Evolutionary conservation across 768 basidiomycete genomes (phyloP).

Genomic region (Phaffia tasmanica): DNA sequence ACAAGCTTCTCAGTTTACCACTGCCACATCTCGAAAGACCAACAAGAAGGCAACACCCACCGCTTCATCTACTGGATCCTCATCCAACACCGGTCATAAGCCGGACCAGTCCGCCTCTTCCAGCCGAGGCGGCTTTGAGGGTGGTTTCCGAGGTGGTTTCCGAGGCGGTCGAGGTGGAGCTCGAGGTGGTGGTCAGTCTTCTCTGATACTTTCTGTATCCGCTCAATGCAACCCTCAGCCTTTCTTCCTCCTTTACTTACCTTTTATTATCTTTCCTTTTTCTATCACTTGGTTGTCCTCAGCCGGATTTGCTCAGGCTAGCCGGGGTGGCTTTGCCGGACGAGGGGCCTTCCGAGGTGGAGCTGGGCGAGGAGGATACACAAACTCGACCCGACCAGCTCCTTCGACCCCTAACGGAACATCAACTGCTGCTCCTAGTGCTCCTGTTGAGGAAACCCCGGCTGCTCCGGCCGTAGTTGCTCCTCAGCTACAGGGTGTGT

Average conservation of each 20-base stretch:
- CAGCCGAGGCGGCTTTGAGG: constrained; percentile 32
- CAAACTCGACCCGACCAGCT: constrained; percentile 5
- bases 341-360: constrained; percentile 14
- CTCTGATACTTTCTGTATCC: not conserved
- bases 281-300: not conserved
- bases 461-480: constrained; percentile 19
- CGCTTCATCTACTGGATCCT: constrained; percentile 7
- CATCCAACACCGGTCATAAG: constrained; percentile 29
- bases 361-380: constrained; percentile 19
- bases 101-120: constrained; percentile 35
- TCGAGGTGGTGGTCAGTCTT: constrained; percentile 32
- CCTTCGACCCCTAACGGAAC: not conserved
- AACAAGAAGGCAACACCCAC: constrained; percentile 32
- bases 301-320: constrained; percentile 20
- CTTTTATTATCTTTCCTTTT: not conserved
- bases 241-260: not conserved
- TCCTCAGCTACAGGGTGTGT: constrained; percentile 28
- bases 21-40: constrained; percentile 32
- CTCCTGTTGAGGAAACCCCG: constrained; percentile 3
- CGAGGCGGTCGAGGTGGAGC: constrained; percentile 36
- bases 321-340: constrained; percentile 30
- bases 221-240: not conserved
- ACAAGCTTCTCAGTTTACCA: constrained; percentile 38
- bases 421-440: not conserved
- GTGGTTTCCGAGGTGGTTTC: constrained; percentile 29